These are phyloP conservation scores for Termitomyces sp. DNA, from an alignment of 768 basidiomycete species.

Conservation along the genomic window DNA sequence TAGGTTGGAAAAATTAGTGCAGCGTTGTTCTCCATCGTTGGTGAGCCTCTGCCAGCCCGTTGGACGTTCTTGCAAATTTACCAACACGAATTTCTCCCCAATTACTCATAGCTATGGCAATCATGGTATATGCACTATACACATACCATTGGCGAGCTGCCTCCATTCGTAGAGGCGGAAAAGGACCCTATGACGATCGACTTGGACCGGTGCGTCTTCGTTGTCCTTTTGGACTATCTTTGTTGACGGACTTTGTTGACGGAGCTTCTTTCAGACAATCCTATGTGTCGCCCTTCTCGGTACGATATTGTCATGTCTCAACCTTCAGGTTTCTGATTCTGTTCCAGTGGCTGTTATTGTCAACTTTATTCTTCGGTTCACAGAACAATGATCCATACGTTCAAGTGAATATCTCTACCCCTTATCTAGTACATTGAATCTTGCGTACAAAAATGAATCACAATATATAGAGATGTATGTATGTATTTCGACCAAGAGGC, in stretches of 20 bases:
- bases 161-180: conserved; percentile 85
- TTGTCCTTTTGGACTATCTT: neutral
- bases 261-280: conserved; percentile 51
- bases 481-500: neutral
- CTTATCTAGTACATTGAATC: conserved; percentile 2
- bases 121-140: conserved; percentile 94
- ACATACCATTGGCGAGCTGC: conserved; percentile 97
- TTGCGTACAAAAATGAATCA: neutral
- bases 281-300: conserved; percentile 79
- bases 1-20: conserved; percentile 95
- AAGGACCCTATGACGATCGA: conserved; percentile 95
- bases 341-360: conserved; percentile 70
- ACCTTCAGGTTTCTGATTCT: neutral
- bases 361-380: conserved; percentile 84
- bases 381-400: conserved; percentile 26
- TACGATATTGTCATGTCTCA: conserved; percentile 24
- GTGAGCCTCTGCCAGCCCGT: conserved; percentile 30
- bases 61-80: conserved; percentile 3
- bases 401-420: neutral
- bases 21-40: conserved; percentile 92
- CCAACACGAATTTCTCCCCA: neutral
- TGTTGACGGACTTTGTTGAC: neutral
- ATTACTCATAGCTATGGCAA: conserved; percentile 72
- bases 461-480: neutral
- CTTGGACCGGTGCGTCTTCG: conserved; percentile 77